Evolutionary conservation across 306 rosid species (phyloP), one percentile per base, ranked within the genome.

Genomic region (Mimosa pudica): DNA sequence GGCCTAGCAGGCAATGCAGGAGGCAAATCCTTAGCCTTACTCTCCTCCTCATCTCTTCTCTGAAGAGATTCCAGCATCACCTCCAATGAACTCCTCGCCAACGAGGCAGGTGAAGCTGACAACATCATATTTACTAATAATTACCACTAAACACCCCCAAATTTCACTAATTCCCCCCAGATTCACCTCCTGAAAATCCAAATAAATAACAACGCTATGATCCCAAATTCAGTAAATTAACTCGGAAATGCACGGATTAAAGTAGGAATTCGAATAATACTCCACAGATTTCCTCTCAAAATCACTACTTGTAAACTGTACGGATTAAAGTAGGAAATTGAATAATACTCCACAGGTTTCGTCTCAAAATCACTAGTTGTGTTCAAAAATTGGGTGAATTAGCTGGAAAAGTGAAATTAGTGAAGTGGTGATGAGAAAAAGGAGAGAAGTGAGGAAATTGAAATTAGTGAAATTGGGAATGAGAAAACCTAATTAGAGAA

Each of bases 1-100:
- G 99, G 99, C 30, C 99, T 89, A 24, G 94, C 79, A 1, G 99
- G 99, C 90, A 96, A 92, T 61, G 94, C 99, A 63, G 99, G 99
- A 7, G 99, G 99, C 75, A 63, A 80, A 74, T 96, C 99, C 86
- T 90, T 96, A 1, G 96, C 91, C 81, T 82, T 88, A 80, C 80
- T 88, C 49, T 89, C 90, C 17, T 67, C 90, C 60, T 90, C 94
- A 17, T 93, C 99, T 51, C 76, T 90, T 81, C 88, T 92, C 63
- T 93, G 93, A 71, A 96, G 98, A 54, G 98, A 89, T 80, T 93
- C 99, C 12, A 96, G 88, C 99, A 96, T 96, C 85, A 90, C 99
- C 84, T 96, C 99, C 38, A 96, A 80, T 70, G 98, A 93, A 86
- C 99, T 96, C 85, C 96, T 88, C 76, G 88, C 84, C 73, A 92